Percentiles rank a stretch among this genome's conserved stretches.
phyloP scores from a whole-genome alignment of 371 early-diverging fungal genomes.

The Chytridium lagenaria region DNA sequence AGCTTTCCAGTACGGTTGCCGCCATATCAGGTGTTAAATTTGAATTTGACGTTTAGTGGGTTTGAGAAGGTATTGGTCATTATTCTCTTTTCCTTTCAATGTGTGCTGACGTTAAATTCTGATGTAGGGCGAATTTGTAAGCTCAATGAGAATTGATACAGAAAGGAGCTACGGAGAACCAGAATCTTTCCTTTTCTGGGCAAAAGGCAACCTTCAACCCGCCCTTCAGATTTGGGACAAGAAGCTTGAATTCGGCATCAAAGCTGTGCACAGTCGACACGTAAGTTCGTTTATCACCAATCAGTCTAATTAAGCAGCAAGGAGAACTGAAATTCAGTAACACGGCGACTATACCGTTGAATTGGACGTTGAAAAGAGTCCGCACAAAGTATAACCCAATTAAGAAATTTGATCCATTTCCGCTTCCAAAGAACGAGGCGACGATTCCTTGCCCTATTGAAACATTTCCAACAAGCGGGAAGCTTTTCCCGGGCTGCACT shows the following conservation, averaged over 20 bases:
- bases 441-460: conserved; percentile 44
- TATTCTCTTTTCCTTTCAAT: conserved; percentile 3
- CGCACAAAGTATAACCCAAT: conserved; percentile 36
- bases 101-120: background rate
- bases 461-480: conserved; percentile 51
- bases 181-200: conserved; percentile 44
- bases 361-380: conserved; percentile 46
- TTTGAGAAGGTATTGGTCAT: conserved; percentile 41
- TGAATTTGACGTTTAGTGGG: conserved; percentile 45
- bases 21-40: conserved; percentile 34
- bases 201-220: conserved; percentile 48
- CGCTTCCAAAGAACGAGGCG: conserved; percentile 30
- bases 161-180: conserved; percentile 43
- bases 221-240: conserved; percentile 52
- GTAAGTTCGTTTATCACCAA: conserved; percentile 33
- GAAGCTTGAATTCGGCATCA: conserved; percentile 57
- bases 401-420: conserved; percentile 41
- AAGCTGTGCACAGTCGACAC: conserved; percentile 52
- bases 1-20: conserved; percentile 36
- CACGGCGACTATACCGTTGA: conserved; percentile 43
- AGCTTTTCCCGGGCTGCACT: conserved; percentile 50
- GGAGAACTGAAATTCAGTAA: conserved; percentile 54
- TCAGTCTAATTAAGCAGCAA: conserved; percentile 24
- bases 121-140: conserved; percentile 38
- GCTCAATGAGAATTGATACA: conserved; percentile 42